These are phyloP conservation scores for Scleromitrula shiraiana DNA, from an alignment of 2,329 filamentous ascomycete species.

Conservation along the genomic window DNA sequence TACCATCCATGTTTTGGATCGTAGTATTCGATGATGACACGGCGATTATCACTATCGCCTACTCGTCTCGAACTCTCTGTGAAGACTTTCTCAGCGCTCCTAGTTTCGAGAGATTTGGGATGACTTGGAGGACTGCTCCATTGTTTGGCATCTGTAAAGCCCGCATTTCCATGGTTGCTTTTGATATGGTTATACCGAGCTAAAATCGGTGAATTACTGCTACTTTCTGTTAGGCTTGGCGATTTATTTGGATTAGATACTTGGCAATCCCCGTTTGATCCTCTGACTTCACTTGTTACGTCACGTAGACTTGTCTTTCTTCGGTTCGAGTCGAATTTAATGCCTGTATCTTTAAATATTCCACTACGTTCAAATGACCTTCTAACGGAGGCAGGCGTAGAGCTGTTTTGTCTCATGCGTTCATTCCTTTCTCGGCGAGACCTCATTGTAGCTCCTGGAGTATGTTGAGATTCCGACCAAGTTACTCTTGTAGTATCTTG, in stretches of 20 bases:
- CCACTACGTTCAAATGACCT: conserved; percentile 22
- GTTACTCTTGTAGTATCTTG: conserved; percentile 17
- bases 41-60: background rate
- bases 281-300: background rate
- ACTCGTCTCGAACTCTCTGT: no score
- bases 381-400: conserved; percentile 21
- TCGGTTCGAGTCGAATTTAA: conserved; percentile 5
- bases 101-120: no score
- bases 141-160: background rate
- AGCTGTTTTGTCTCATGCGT: conserved; percentile 9
- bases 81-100: no score
- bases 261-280: background rate
- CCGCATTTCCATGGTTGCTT: background rate
- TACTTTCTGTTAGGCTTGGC: background rate
- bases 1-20: conserved; percentile 14
- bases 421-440: background rate
- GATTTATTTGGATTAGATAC: background rate
- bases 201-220: background rate
- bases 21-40: conserved; percentile 13
- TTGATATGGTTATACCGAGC: background rate
- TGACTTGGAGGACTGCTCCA: background rate
- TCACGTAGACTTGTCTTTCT: background rate
- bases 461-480: conserved; percentile 25
- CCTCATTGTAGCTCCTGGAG: conserved; percentile 5
- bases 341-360: conserved; percentile 24